These are phyloP conservation scores for Clonostachys rhizophaga DNA, from an alignment of 2,329 filamentous ascomycete species.

Conservation along the genomic window DNA sequence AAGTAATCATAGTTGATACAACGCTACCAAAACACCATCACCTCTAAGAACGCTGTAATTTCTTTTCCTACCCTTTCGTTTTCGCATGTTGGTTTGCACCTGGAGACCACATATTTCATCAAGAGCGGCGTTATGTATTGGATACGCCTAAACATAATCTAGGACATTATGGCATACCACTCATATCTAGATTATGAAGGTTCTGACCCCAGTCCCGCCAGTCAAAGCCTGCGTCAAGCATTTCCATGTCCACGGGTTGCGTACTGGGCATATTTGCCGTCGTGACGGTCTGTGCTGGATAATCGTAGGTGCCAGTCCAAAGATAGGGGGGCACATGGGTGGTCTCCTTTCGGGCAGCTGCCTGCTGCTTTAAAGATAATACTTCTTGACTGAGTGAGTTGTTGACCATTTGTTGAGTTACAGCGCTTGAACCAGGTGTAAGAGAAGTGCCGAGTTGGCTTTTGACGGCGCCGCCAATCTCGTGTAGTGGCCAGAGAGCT, in stretches of 20 bases:
- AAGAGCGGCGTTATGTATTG: background rate
- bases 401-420: slow-evolving; percentile 1
- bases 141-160: too few relatives aligned
- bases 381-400: slow-evolving; percentile 10
- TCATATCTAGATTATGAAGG: slow-evolving; percentile 2
- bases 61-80: background rate
- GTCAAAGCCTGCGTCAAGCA: slow-evolving; percentile 36
- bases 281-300: slow-evolving; percentile 11
- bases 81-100: background rate
- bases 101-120: background rate
- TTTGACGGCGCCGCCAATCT: background rate
- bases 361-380: slow-evolving; percentile 10
- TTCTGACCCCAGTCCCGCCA: slow-evolving; percentile 44
- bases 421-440: background rate
- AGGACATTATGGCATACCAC: background rate
- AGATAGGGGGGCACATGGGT: slow-evolving; percentile 32
- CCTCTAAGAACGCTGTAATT: too few relatives aligned
- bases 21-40: too few relatives aligned
- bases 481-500: slow-evolving; percentile 22
- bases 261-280: background rate
- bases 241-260: slow-evolving; percentile 19
- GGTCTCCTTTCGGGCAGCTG: slow-evolving; percentile 12
- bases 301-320: slow-evolving; percentile 28
- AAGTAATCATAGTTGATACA: too few relatives aligned
- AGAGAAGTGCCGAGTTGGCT: slow-evolving; percentile 1